Base-by-base conservation (phyloP, 306 rosid species). In the Corylus heterophylla region DNA sequence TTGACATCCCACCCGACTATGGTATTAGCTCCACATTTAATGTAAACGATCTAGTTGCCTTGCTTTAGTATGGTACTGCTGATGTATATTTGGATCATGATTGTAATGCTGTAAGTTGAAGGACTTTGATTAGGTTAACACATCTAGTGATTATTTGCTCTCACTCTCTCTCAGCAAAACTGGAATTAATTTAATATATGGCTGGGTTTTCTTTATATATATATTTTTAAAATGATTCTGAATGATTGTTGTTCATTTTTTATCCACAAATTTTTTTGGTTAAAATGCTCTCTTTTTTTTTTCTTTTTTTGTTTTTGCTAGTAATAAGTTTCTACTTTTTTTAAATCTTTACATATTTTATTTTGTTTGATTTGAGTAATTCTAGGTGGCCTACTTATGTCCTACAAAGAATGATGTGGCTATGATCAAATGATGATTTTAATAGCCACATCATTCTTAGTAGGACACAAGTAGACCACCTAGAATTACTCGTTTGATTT, bases 321-420 rank as follows among this genome's bases (percentile, higher is more conserved):
- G 27, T 17, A 55, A 64, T 12, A 64, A 18, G 16, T 54, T 73
- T 42, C 74, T 64, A 52, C 66, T 39, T 62, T 9, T n/a, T 48
- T 7, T 9, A 61, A 49, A 49, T 18, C 49, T 72, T n/a, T 73
- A 42, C 74, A 70, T 72, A 72, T 50, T 29, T 73, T 18, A 39
- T 51, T 52, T 8, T 22, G 25, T 22, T 22, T 22, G 25, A 22
- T 22, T 22, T 22, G 25, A 22, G 0, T 22, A 22, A 22, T 22
- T 22, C 25, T 22, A 22, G 25, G 25, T 22, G 25, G 25, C 25
- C 25, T 22, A 22, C 25, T 7, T 22, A 22, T 22, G 25, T 22
- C 25, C 25, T 22, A 22, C 25, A 22, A 22, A 22, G 25, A 22
- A 22, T 22, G 25, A 22, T 22, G 25, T 22, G 25, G 25, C 25